These are phyloP conservation scores for Solanum chiquidenum DNA, from an alignment of 257 asterid genomes.

Conservation along the genomic window DNA sequence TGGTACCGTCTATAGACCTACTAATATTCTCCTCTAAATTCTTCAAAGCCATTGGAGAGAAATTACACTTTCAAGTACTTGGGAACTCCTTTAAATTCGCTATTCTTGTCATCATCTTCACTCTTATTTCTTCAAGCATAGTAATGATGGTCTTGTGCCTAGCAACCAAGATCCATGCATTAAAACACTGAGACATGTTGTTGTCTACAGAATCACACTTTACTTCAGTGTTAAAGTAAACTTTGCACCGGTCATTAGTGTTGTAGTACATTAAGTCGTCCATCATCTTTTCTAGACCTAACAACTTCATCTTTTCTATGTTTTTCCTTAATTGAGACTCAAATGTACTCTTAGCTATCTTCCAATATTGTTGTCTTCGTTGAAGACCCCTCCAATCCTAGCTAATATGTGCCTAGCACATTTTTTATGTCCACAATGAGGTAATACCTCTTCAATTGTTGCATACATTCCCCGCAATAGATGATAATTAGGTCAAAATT, in stretches of 20 bases:
- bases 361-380: neutral
- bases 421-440: too few species aligned
- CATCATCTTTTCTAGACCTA: neutral
- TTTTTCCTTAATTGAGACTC: neutral
- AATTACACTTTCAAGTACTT: neutral
- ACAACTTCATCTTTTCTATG: too few species aligned
- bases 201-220: neutral
- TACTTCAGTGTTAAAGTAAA: neutral
- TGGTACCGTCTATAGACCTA: neutral
- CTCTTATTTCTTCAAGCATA: too few species aligned
- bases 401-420: neutral
- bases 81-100: neutral
- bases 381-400: neutral
- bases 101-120: neutral
- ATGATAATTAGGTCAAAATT: neutral
- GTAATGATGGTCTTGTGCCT: neutral
- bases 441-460: neutral
- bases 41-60: neutral
- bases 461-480: neutral
- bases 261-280: neutral
- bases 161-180: neutral
- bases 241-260: neutral
- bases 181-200: neutral
- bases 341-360: neutral
- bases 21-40: neutral